Conservation (phyloP, 2,329 filamentous ascomycete genomes). For the Phialophora expanda region DNA sequence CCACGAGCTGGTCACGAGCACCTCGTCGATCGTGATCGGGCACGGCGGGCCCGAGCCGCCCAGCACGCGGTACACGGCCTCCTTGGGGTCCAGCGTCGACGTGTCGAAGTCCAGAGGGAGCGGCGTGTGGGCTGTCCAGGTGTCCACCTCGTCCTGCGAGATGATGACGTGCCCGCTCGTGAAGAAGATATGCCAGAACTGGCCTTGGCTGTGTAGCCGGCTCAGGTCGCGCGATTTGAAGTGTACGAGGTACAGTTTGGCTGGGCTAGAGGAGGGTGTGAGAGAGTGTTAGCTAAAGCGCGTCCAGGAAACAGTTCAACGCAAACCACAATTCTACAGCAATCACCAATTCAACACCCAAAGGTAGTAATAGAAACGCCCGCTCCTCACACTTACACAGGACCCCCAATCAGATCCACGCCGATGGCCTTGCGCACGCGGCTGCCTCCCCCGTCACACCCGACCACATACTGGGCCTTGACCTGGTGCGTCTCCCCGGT, state of each 20-base stretch:
- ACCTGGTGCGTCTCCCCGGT: constrained; percentile 35
- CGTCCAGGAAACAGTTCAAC: too few relatives aligned
- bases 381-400: constrained; percentile 39
- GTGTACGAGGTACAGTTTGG: constrained; percentile 41
- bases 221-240: constrained; percentile 44
- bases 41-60: constrained; percentile 35
- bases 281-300: background rate
- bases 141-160: constrained; percentile 45
- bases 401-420: constrained; percentile 40
- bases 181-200: constrained; percentile 46
- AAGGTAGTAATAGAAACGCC: too few relatives aligned
- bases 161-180: constrained; percentile 41
- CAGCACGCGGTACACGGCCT: constrained; percentile 39
- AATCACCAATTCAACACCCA: background rate
- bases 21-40: constrained; percentile 44
- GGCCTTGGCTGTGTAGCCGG: constrained; percentile 38
- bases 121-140: constrained; percentile 43
- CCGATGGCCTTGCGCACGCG: constrained; percentile 38
- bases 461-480: constrained; percentile 39
- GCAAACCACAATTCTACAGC: too few relatives aligned
- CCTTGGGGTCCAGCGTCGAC: constrained; percentile 35
- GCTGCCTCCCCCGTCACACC: constrained; percentile 43
- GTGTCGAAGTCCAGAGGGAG: constrained; percentile 34
- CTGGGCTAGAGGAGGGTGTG: constrained; percentile 29
- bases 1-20: constrained; percentile 44